Evolutionary conservation across 1,284 basidiomycete genomes (phyloP), one percentile per base, ranked within the genome.

Genomic region (Cronartium ribicola): DNA sequence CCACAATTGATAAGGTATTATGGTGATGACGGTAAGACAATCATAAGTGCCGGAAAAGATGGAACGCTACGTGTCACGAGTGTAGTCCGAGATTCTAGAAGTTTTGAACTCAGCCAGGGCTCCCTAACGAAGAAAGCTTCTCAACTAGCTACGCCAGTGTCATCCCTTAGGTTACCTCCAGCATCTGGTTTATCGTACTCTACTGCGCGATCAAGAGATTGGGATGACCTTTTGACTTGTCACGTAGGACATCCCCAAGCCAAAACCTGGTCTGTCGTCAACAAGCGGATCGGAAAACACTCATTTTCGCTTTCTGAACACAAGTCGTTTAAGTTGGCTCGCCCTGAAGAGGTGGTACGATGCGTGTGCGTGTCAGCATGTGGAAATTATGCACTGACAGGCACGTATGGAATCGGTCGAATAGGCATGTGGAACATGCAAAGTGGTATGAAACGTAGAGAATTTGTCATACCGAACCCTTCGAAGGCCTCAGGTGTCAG

Each of bases 351-450:
- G 72, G 83, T 77, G 6, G 71, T 80, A 79, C 57, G 76, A 80
- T 40, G 89, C n/a, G 90, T 93, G 11, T 91, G 89, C 77, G 90
- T 98, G 14, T 90, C 93, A 13, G 90, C 92, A 0, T 99, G 96
- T 80, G 96, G 96, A 14, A 98, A 98, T 80, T 99, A 97, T 81
- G 92, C 90, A 51, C 83, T 98, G 5, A 89, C 89, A 0, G 88
- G 91, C 37, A 90, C 90, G 0, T 90, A 90, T 0, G 88, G 86
- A 0, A 92, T 92, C 7, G 76, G 78, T 29, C 84, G 85, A 48
- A 89, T 96, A 66, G 83, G 87, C 73, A 89, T 94, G 88, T 96
- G 92, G 89, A 97, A 96, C 80, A 88, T 97, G 88, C 95, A 99
- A 82, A 94, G 91, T 13, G 96, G 95, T 0, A 87, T 94, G 76